These are phyloP conservation scores for Taiozyma onychis DNA, from an alignment of 1,139 yeast genomes.

Conservation along the genomic window DNA sequence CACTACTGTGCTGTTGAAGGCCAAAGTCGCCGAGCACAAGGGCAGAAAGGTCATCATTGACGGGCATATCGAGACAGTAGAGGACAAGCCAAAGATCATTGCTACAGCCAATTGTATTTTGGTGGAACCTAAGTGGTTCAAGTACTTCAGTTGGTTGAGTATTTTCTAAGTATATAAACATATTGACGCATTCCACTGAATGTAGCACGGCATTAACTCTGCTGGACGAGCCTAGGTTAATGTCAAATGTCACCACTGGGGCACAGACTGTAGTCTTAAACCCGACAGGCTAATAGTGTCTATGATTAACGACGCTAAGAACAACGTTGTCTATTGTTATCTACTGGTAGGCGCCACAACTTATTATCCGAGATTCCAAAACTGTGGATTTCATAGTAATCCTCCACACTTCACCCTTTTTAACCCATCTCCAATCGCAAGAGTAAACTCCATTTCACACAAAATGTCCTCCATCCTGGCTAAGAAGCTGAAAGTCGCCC, in stretches of 20 bases:
- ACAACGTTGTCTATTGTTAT: background rate
- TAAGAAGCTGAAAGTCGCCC: slow-evolving; percentile 53
- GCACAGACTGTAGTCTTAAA: too few species aligned
- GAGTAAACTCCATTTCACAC: background rate
- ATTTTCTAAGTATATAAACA: slow-evolving; percentile 17
- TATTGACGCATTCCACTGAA: background rate
- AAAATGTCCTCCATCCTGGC: slow-evolving; percentile 18
- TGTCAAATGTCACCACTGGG: too few species aligned
- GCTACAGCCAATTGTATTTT: slow-evolving; percentile 60
- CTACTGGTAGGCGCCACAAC: background rate
- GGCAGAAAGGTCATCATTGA: slow-evolving; percentile 55
- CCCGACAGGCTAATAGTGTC: too few species aligned
- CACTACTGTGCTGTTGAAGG: slow-evolving; percentile 60
- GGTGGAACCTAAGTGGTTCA: slow-evolving; percentile 81
- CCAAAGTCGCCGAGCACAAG: slow-evolving; percentile 57
- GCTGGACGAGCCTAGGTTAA: too few species aligned
- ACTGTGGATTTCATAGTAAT: background rate
- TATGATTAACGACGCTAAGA: too few species aligned
- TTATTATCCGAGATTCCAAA: background rate
- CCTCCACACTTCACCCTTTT: background rate
- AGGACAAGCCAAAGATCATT: slow-evolving; percentile 27
- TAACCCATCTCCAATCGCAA: background rate
- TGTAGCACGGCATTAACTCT: too few species aligned
- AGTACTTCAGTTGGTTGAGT: slow-evolving; percentile 55
- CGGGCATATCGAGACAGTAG: slow-evolving; percentile 22